These are phyloP conservation scores for Puccinia hordei DNA, from an alignment of 1,284 basidiomycete genomes.

Conservation along the genomic window DNA sequence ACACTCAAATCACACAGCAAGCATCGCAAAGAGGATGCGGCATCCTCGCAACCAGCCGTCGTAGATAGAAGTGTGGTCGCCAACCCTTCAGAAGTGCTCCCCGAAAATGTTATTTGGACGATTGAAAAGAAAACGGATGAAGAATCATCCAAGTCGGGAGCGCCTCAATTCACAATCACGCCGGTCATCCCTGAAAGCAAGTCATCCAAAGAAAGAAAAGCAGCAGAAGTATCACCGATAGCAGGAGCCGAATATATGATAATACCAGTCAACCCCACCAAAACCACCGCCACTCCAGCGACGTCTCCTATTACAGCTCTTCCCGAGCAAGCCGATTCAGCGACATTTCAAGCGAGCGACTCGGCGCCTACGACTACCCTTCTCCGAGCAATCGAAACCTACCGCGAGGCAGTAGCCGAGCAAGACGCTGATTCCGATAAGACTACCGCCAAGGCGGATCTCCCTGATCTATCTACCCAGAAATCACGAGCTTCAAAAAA, in stretches of 20 bases:
- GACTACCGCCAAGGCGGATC: background rate
- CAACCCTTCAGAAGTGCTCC: conserved; percentile 4
- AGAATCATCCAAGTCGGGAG: background rate
- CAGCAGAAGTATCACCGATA: background rate
- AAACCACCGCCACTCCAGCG: background rate
- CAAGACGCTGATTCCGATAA: background rate
- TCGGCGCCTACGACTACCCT: background rate
- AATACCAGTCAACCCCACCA: background rate
- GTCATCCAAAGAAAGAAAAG: background rate
- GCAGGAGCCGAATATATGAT: conserved; percentile 11
- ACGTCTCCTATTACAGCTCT: background rate
- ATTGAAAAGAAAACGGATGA: background rate
- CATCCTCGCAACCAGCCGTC: background rate
- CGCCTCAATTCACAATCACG: background rate
- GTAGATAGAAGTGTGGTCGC: conserved; percentile 1
- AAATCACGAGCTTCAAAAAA: conserved; percentile 17
- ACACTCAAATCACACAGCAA: background rate
- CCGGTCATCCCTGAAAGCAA: background rate
- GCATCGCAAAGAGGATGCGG: background rate
- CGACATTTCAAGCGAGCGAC: background rate
- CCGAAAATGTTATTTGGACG: conserved; percentile 12
- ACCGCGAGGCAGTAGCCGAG: background rate
- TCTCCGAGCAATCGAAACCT: conserved; percentile 10
- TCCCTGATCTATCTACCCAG: background rate
- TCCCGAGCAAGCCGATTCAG: background rate